Conservation (phyloP, 2,329 filamentous ascomycete species). For the Calonectria pteridis region DNA sequence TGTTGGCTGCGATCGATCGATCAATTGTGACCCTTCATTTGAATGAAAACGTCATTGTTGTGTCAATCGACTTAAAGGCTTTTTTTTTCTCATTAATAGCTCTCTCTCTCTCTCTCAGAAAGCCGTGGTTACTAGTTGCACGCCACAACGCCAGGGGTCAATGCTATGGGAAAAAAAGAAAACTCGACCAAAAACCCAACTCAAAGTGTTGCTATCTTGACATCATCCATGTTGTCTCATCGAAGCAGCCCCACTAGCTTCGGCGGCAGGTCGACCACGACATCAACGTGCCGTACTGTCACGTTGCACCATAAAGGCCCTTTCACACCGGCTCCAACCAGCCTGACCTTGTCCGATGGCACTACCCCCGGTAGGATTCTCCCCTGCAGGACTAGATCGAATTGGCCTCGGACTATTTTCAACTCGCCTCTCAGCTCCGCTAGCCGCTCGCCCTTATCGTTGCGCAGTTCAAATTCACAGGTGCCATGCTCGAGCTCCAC, state of each 20-base stretch:
- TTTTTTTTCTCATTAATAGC: neutral
- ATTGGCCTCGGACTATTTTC: constrained; percentile 43
- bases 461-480: constrained; percentile 49
- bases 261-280: constrained; percentile 32
- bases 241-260: constrained; percentile 28
- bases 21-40: neutral
- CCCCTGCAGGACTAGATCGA: constrained; percentile 46
- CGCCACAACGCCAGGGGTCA: neutral
- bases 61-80: neutral
- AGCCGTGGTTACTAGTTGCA: neutral
- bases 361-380: constrained; percentile 26
- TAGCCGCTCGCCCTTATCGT: constrained; percentile 40
- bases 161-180: neutral
- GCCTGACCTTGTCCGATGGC: constrained; percentile 35
- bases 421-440: constrained; percentile 47
- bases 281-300: constrained; percentile 45
- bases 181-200: neutral
- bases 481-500: constrained; percentile 49
- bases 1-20: neutral
- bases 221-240: constrained; percentile 19
- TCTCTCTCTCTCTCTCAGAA: neutral
- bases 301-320: constrained; percentile 45
- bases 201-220: neutral
- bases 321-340: constrained; percentile 44
- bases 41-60: neutral